These are phyloP conservation scores for Populus ilicifolia DNA, from an alignment of 345 rosid species.

Conservation along the genomic window DNA sequence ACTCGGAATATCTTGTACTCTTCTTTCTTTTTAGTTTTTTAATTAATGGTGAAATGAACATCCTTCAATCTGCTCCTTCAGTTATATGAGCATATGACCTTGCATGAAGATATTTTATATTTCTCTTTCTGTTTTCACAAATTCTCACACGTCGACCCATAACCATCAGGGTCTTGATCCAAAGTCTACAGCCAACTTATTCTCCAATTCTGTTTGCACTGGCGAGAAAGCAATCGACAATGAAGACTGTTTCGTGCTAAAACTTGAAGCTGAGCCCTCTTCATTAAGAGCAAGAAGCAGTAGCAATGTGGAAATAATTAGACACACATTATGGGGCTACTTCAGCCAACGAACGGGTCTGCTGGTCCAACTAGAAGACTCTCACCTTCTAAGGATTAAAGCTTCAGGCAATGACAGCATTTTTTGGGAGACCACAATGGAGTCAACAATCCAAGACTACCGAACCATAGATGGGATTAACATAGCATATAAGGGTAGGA, in stretches of 20 bases:
- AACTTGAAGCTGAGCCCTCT: slow-evolving; percentile 61
- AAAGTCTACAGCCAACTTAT: slow-evolving; percentile 62
- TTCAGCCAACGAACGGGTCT: slow-evolving; percentile 94
- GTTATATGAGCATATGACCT: neutral
- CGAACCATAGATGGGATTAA: slow-evolving; percentile 68
- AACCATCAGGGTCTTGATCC: slow-evolving; percentile 84
- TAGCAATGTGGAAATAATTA: slow-evolving; percentile 61
- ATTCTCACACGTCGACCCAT: neutral
- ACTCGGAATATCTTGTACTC: neutral
- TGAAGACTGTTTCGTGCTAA: slow-evolving; percentile 76
- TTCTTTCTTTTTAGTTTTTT: neutral
- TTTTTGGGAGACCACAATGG: slow-evolving; percentile 94
- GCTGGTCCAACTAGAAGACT: slow-evolving; percentile 66
- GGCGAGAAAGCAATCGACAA: slow-evolving; percentile 68
- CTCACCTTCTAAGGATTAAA: slow-evolving; percentile 70
- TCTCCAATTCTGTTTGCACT: slow-evolving; percentile 56
- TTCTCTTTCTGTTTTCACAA: neutral
- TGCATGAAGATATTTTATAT: neutral
- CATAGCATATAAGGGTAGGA: slow-evolving; percentile 74
- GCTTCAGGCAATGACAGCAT: slow-evolving; percentile 46
- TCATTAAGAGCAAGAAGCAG: slow-evolving; percentile 60
- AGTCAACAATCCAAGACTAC: slow-evolving; percentile 68
- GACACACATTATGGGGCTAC: slow-evolving; percentile 85
- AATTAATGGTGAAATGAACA: neutral
- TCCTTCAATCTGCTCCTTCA: neutral